Evolutionary conservation across 805 yeast species (phyloP).

Genomic region (Ogataea degrootiae): DNA sequence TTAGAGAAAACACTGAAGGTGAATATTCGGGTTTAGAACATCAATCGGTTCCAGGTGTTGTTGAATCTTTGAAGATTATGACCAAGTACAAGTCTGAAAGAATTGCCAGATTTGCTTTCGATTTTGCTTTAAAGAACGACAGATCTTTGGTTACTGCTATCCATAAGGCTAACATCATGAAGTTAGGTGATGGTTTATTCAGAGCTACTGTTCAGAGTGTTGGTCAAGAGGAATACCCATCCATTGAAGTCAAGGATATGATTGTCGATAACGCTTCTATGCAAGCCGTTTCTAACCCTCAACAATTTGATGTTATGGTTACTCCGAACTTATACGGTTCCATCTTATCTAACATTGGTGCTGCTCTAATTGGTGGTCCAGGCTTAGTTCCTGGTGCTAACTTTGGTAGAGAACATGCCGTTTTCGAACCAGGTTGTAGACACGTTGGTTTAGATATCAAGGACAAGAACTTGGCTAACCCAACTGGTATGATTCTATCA

Average conservation of each 20-base stretch:
- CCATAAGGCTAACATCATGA: slow-evolving; percentile 99
- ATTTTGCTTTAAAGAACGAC: slow-evolving; percentile 87
- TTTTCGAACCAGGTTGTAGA: slow-evolving; percentile 99
- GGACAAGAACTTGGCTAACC: slow-evolving; percentile 95
- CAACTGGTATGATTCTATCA: slow-evolving; percentile 94
- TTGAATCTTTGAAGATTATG: slow-evolving; percentile 92
- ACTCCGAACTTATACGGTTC: slow-evolving; percentile 98
- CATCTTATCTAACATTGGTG: slow-evolving; percentile 95
- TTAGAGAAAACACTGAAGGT: slow-evolving; percentile 99
- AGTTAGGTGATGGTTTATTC: slow-evolving; percentile 96
- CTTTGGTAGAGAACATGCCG: slow-evolving; percentile 96
- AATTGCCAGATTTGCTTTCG: slow-evolving; percentile 95
- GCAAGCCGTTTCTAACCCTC: slow-evolving; percentile 98
- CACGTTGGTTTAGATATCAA: slow-evolving; percentile 96
- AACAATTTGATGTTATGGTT: slow-evolving; percentile 96
- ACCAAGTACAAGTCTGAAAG: slow-evolving; percentile 94
- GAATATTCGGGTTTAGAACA: slow-evolving; percentile 98
- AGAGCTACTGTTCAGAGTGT: slow-evolving; percentile 88
- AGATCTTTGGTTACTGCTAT: slow-evolving; percentile 93
- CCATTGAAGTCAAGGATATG: slow-evolving; percentile 79
- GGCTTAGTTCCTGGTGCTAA: slow-evolving; percentile 98
- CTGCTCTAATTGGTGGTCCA: slow-evolving; percentile 96
- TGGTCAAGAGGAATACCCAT: slow-evolving; percentile 81
- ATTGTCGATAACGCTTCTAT: slow-evolving; percentile 98
- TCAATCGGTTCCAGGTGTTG: slow-evolving; percentile 96